These are phyloP conservation scores for Globisporangium abappressorium DNA, from an alignment of 352 stramenopile species.

Conservation along the genomic window DNA sequence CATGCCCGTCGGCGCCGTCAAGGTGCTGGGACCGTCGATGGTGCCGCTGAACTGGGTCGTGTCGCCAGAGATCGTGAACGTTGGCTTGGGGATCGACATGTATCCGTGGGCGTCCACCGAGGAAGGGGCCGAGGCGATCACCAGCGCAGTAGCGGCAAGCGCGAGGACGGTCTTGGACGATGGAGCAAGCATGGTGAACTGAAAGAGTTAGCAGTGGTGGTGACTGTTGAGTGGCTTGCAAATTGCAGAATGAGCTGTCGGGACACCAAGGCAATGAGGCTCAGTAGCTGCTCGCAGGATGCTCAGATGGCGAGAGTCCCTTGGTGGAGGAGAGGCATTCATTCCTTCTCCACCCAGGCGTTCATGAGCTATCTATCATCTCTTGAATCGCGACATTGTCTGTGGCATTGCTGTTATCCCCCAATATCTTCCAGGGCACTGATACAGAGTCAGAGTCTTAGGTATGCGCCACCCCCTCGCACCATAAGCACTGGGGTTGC, in stretches of 20 bases:
- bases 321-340: not conserved
- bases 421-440: not conserved
- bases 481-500: not conserved
- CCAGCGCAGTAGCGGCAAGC: not conserved
- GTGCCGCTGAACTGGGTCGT: constrained; percentile 10
- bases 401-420: not conserved
- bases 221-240: not conserved
- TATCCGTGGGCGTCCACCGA: constrained; percentile 24
- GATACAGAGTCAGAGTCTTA: no score
- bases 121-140: not conserved
- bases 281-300: not conserved
- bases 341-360: not conserved
- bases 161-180: constrained; percentile 11
- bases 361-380: not conserved
- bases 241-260: constrained; percentile 7
- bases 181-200: constrained; percentile 4
- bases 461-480: not conserved
- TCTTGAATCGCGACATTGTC: not conserved
- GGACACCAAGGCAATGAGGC: not conserved
- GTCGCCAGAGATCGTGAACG: constrained; percentile 19
- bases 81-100: constrained; percentile 23
- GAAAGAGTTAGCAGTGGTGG: not conserved
- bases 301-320: not conserved
- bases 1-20: constrained; percentile 8
- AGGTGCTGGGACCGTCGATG: constrained; percentile 3